Base-by-base conservation (phyloP, 305 asterid genomes). In the Euphrasia arctica region DNA sequence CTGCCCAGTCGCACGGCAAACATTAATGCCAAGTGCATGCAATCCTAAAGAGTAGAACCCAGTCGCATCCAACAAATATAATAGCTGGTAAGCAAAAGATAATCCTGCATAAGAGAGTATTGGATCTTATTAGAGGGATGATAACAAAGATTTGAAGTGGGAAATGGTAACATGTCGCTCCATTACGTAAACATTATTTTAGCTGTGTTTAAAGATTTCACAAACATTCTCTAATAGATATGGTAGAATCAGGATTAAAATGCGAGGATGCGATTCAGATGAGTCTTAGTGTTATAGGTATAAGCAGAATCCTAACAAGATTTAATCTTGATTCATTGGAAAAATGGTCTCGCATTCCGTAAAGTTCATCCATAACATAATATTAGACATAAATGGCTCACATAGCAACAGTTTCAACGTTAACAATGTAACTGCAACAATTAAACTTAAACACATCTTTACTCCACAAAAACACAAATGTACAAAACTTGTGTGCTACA, bases 1-100 rank as follows among this genome's bases (percentile, higher is more conserved):
- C 76, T 90, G 99, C 49, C 99, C 99, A 64, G 99, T 93, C 34
- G 99, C 97, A 75, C 97, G 95, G 66, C 97, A 93, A 72, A 93
- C 96, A 78, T 93, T 92, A 74, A 93, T 79, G 11, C 92, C 95
- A 67, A 93, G 87, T 56, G 91, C 97, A 75, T 90, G 97, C 64
- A 93, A 78, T 74, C 96, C 97, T 47, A 83, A 63, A 57, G 83
- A 78, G 78, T 84, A 85, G 76, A 83, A 88, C 69, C 90, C 88
- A 54, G 89, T 82, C 63, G 91, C 89, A 74, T 82, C 91, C 88
- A 91, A 73, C 82, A 91, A 76, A 77, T 86, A 93, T 71, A 93
- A 80, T 34, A 93, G 85, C 87, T 93, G 97, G 76, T 93, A 93
- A 60, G 97, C 91, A 83, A 93, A 93, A 31, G 87, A 86, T 14